Percentiles rank a stretch among this genome's conserved stretches.
These are phyloP conservation scores for Strobilomyces echinocephalus DNA, from an alignment of 768 basidiomycete species.

Conservation along the genomic window DNA sequence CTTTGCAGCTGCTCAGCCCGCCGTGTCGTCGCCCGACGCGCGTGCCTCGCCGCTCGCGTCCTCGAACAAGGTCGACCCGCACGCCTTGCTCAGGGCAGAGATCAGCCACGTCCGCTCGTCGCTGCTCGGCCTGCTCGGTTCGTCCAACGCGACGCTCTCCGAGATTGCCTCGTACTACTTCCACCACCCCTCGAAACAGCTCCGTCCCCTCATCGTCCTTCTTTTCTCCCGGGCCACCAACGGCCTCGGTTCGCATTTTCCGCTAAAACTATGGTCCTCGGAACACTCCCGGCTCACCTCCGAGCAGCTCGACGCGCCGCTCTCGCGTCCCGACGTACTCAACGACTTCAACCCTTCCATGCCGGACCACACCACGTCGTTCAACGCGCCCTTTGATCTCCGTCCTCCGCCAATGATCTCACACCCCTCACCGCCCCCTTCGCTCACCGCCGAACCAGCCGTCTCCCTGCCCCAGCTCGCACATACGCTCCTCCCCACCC, in stretches of 20 bases:
- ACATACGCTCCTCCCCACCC: slow-evolving; percentile 63
- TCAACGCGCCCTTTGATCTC: slow-evolving; percentile 54
- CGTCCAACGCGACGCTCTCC: slow-evolving; percentile 82
- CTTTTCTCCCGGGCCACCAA: slow-evolving; percentile 92
- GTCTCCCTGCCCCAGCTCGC: slow-evolving; percentile 31
- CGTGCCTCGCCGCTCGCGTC: slow-evolving; percentile 18
- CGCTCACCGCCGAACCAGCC: slow-evolving; percentile 16
- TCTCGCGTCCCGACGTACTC: slow-evolving; percentile 74
- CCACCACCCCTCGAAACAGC: slow-evolving; percentile 80
- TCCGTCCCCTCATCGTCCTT: slow-evolving; percentile 85
- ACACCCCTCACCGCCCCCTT: slow-evolving; percentile 26
- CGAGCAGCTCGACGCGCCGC: slow-evolving; percentile 71
- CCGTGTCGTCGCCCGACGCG: slow-evolving; percentile 5
- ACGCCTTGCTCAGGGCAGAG: slow-evolving; percentile 66
- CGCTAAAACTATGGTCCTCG: slow-evolving; percentile 55
- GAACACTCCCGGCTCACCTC: slow-evolving; percentile 51
- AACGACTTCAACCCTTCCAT: slow-evolving; percentile 90
- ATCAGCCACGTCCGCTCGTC: slow-evolving; percentile 65
- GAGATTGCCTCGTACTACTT: slow-evolving; percentile 93
- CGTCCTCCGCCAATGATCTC: slow-evolving; percentile 28
- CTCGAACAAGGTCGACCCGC: slow-evolving; percentile 49
- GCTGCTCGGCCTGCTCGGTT: slow-evolving; percentile 75
- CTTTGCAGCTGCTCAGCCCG: slow-evolving; percentile 32
- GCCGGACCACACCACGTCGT: slow-evolving; percentile 71
- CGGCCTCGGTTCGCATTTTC: slow-evolving; percentile 70